Base-by-base conservation (phyloP, 495 filamentous ascomycete genomes). In the Aspergillus avenaceus region DNA sequence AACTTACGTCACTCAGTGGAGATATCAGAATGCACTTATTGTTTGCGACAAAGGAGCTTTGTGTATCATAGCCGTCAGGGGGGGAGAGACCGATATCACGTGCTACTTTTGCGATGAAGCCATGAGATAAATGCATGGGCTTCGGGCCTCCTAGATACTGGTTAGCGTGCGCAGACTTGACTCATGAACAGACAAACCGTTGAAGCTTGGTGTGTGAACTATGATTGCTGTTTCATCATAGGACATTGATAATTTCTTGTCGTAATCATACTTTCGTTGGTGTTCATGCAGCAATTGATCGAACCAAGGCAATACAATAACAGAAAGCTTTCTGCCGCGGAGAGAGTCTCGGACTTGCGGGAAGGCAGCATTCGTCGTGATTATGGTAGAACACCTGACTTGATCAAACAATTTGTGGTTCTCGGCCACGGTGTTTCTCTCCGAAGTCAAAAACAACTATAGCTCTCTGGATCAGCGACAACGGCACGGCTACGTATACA, bases 391-490 rank as follows among this genome's bases (percentile, higher is more conserved):
- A 31, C 48, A 50, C 11, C 37, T 29, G 16, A 50, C 48, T 8
- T 50, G 40, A 9, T 50, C 40, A 22, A 50, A 50, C 11, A 50
- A 41, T 13, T 50, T 36, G 34, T 50, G 40, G 27, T 50, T 50
- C 27, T 41, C 38, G 18, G 48, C 48, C 1, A 44, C 48, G 19
- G 27, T 45, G n/a, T 50, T 50, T n/a, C 48, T 29, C 27, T 50
- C 48, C 21, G 48, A 50, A 12, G 45, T 25, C n/a, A 50, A 37
- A 8, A 44, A 50, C 5, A 50, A 22, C 48, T 50, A 29, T 8
- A 25, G 31, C 31, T 47, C 21, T 37, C 12, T 24, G 45, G 19
- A 36, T 47, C 29, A 38, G 34, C 34, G 34, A 38, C 34, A 38
- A 38, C 7, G 34, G 34, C 21, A 21, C 34, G 3, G 34, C 16